phyloP scores from a whole-genome alignment of 345 rosid species.

The Cardiospermum halicacabum region DNA sequence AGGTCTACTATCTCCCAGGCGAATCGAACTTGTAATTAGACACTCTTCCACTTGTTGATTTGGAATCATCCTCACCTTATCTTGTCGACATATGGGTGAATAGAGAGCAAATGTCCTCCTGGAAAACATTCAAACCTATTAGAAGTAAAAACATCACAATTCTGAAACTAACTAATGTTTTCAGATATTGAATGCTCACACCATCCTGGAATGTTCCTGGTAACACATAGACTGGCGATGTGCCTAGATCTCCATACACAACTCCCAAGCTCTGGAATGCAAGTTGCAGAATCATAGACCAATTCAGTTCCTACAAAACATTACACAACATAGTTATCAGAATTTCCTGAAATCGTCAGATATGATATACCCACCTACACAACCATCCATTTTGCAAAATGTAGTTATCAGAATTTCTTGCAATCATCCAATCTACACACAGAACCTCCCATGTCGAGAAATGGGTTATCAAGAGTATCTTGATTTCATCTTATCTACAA shows the following conservation, averaged over 20 bases:
- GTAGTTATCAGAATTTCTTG: too few relatives aligned
- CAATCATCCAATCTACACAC: too few relatives aligned
- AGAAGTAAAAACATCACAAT: background rate
- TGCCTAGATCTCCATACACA: conserved; percentile 49
- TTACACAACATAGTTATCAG: too few relatives aligned
- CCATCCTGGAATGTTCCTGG: conserved; percentile 27
- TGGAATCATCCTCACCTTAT: conserved; percentile 37
- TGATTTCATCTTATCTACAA: too few relatives aligned
- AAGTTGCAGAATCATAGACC: conserved; percentile 33
- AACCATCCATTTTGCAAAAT: too few relatives aligned
- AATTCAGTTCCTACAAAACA: conserved; percentile 14
- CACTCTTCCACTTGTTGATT: conserved; percentile 39
- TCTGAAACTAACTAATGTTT: too few relatives aligned
- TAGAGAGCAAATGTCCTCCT: conserved; percentile 52
- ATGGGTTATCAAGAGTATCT: too few relatives aligned
- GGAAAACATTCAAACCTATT: background rate
- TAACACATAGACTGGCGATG: conserved; percentile 50
- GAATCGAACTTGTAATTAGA: conserved; percentile 25
- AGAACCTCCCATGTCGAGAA: too few relatives aligned
- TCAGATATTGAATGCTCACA: too few relatives aligned
- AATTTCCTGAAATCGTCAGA: too few relatives aligned
- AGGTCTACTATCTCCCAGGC: conserved; percentile 21
- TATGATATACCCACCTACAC: too few relatives aligned
- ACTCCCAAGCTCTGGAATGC: conserved; percentile 58
- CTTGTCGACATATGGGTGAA: conserved; percentile 39